A percentile compares a stretch with the other conserved stretches of the same genome.
These are phyloP conservation scores for Trichoderma virens DNA, from an alignment of 495 filamentous ascomycete genomes.

Conservation along the genomic window DNA sequence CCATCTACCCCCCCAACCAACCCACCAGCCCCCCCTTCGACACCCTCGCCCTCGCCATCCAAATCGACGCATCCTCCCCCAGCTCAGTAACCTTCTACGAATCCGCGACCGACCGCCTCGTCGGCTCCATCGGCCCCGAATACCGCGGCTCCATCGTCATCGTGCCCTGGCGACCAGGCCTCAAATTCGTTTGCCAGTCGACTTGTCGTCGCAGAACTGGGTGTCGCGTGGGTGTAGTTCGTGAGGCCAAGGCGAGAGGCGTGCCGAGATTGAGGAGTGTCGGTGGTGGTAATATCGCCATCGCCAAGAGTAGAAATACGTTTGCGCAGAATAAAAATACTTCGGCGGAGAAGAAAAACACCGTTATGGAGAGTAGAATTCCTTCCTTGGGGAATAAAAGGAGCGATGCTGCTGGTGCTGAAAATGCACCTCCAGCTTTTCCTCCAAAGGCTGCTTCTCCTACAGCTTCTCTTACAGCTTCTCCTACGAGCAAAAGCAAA, in stretches of 20 bases:
- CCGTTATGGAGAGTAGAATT: too few relatives aligned
- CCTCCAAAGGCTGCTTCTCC: too few relatives aligned
- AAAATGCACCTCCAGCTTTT: too few relatives aligned
- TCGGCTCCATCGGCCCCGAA: neutral
- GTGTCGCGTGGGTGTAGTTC: neutral
- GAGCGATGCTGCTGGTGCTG: too few relatives aligned
- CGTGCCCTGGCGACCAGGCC: neutral
- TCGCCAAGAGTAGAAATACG: too few relatives aligned
- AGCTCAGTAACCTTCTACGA: neutral
- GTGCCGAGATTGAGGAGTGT: too few relatives aligned
- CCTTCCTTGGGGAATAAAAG: too few relatives aligned
- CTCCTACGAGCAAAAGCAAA: neutral
- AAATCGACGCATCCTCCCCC: neutral
- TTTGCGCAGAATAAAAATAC: too few relatives aligned
- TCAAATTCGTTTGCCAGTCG: neutral
- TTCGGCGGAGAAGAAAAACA: neutral
- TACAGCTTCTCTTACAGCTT: too few relatives aligned
- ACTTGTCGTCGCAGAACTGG: neutral
- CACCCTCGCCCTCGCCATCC: slow-evolving; percentile 7
- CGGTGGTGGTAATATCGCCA: neutral
- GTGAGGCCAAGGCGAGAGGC: neutral
- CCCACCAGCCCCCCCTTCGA: neutral
- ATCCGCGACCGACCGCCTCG: neutral
- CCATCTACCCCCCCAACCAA: neutral
- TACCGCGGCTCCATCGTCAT: slow-evolving; percentile 1